Conservation (phyloP, 2,329 filamentous ascomycete species). For the Elsinoe fawcettii region DNA sequence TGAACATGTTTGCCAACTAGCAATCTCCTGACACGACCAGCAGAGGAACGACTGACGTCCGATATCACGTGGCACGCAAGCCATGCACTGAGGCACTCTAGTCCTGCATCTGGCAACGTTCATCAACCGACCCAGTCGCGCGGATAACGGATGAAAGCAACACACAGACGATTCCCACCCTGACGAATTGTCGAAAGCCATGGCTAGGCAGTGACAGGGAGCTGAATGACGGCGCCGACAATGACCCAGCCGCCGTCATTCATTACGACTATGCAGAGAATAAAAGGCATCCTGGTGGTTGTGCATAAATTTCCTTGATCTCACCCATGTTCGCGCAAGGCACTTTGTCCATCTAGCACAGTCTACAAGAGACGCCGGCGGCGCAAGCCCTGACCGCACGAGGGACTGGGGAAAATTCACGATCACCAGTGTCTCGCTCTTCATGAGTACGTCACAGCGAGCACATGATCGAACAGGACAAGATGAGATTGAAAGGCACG, state of each 20-base stretch:
- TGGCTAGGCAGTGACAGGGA: background rate
- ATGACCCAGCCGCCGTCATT: background rate
- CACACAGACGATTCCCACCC: background rate
- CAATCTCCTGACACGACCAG: background rate
- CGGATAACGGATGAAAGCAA: constrained; percentile 2
- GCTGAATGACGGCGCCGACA: background rate
- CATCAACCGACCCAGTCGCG: constrained; percentile 12
- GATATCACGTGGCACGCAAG: background rate
- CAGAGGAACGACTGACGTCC: background rate
- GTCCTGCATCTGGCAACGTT: constrained; percentile 4
- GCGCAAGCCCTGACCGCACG: background rate
- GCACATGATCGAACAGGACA: too few species aligned
- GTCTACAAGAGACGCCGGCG: background rate
- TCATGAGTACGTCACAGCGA: too few species aligned
- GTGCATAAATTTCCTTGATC: background rate
- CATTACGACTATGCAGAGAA: background rate
- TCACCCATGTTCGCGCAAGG: background rate
- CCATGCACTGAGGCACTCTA: background rate
- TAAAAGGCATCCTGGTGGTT: background rate
- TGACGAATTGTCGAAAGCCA: background rate
- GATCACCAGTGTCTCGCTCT: background rate
- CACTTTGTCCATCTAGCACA: background rate
- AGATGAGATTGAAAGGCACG: background rate
- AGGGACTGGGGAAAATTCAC: background rate
- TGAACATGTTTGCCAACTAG: background rate